Base-by-base conservation (phyloP, 23 red algal species). In the Rhodosorus marinus region DNA sequence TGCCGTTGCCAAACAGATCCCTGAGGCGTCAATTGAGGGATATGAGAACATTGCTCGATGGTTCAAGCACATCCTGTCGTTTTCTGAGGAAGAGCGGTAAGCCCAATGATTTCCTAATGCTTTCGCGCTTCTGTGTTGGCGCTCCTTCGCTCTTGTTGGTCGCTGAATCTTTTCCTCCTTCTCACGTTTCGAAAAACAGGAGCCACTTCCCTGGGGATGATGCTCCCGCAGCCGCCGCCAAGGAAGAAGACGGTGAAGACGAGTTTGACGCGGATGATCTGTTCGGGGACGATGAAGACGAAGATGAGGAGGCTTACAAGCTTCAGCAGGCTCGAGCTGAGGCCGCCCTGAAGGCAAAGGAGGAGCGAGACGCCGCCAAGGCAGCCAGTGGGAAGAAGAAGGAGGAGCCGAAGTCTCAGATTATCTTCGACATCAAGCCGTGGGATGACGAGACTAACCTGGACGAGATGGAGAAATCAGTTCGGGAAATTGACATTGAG, bases 381-480 rank as follows among this genome's bases (percentile, higher is more conserved):
- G 64, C 62, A n/a, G 55, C 55, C 28, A 59, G 32, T 4, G 42
- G 32, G 34, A 59, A 59, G 20, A 75, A 75, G 26, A 15, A 46
- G 52, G 55, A 14, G 8, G 69, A 63, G 1, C 57, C 69, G 49
- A 75, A 75, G 69, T 75, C 69, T 1, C 48, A 34, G 28, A 53
- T 75, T 19, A 59, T 75, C 21, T 64, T 75, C 19, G 69, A 75
- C 19, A 59, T 75, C 8, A 75, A 75, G 51, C 69, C 69, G 11
- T 75, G 69, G 69, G 69, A 75, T 49, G 53, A 49, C 9, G 57
- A 75, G 8, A 75, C 69, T 23, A 59, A 75, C 36, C 24, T 75
- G 69, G 47, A 33, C 24, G 60, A 28, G 69, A 60, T 75, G 57
- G 69, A 75, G 60, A 47, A 49, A 26, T 20, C 35, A 4, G 57